Evolutionary conservation across 192 early-diverging fungal species (phyloP).

Genomic region (Backusella morwellensis): DNA sequence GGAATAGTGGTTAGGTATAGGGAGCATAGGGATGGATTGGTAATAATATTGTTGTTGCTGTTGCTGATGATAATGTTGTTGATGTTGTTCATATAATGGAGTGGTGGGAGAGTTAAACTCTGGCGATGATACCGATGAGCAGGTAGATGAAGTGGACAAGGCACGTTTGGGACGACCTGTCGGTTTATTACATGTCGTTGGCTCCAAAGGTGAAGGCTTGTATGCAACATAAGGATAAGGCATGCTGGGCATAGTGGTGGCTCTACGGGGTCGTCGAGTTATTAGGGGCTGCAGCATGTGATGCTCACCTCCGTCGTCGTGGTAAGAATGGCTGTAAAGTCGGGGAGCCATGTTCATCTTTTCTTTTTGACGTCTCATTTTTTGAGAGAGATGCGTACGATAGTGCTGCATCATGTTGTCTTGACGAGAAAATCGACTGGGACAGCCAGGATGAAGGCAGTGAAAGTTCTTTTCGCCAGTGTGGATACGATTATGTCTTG

Average conservation of each 20-base stretch:
- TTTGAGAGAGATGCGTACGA: slow-evolving; percentile 72
- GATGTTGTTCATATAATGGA: background rate
- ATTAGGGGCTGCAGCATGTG: slow-evolving; percentile 14
- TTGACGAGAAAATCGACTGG: slow-evolving; percentile 73
- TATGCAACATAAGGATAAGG: slow-evolving; percentile 14
- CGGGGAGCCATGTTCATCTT: background rate
- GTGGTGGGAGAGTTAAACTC: background rate
- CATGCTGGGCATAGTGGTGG: slow-evolving; percentile 17
- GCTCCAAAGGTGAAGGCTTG: background rate
- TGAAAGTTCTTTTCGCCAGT: slow-evolving; percentile 77
- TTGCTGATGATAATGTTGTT: background rate
- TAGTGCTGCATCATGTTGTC: slow-evolving; percentile 91
- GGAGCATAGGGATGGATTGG: background rate
- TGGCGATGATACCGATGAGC: background rate
- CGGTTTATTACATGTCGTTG: background rate
- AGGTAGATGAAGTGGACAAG: slow-evolving; percentile 8
- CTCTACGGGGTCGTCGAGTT: slow-evolving; percentile 8
- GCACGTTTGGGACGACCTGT: slow-evolving; percentile 1
- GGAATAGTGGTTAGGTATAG: background rate
- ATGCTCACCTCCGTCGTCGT: slow-evolving; percentile 14
- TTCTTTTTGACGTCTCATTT: slow-evolving; percentile 50
- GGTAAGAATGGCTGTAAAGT: slow-evolving; percentile 11
- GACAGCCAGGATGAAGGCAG: slow-evolving; percentile 68
- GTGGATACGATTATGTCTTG: slow-evolving; percentile 80
- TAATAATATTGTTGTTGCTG: background rate